Evolutionary conservation across 257 asterid genomes (phyloP), one percentile per base, ranked within the genome.

Genomic region (Orobanche coerulescens): DNA sequence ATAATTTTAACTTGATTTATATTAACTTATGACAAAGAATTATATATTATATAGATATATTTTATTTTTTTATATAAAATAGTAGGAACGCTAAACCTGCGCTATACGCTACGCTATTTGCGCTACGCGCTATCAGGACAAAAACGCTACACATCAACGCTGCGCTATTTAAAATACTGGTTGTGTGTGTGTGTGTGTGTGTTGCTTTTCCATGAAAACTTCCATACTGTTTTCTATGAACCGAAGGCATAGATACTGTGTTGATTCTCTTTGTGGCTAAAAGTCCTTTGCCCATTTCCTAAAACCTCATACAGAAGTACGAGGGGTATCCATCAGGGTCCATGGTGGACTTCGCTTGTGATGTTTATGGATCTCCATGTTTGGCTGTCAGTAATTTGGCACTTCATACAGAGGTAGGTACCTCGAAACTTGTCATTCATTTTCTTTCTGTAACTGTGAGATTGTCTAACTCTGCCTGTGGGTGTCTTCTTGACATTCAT

Each of bases 261-360:
- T n/a, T 42, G 19, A 14, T 14, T 19, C 11, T 42, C 11, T 42
- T 42, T 42, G 64, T 48, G 48, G 33, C 55, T 68, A 11, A 69
- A 36, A 9, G n/a, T 8, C 9, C 10, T 14, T n/a, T 12, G 10
- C 40, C 51, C 20, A 23, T 73, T 56, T 72, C 22, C 30, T 33
- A 25, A 39, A 49, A 34, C 61, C 52, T 33, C 62, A 46, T 71
- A 66, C 81, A 93, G 97, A 93, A 83, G 78, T 56, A 78, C 37
- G 86, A 83, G 71, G 97, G 96, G n/a, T 93, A 93, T 69, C 99
- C 99, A 30, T 86, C 99, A 39, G 95, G 90, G 15, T 88, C 97
- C 67, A 84, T 83, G 87, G 94, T 93, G 55, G 99, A 93, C 80
- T 81, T 86, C 76, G 99, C 97, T 34, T 93, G 85, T 55, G 99